Percentiles rank a stretch among this genome's conserved stretches.
Conservation (phyloP, 192 early-diverging fungal genomes). For the Mycoemilia scoparia region DNA sequence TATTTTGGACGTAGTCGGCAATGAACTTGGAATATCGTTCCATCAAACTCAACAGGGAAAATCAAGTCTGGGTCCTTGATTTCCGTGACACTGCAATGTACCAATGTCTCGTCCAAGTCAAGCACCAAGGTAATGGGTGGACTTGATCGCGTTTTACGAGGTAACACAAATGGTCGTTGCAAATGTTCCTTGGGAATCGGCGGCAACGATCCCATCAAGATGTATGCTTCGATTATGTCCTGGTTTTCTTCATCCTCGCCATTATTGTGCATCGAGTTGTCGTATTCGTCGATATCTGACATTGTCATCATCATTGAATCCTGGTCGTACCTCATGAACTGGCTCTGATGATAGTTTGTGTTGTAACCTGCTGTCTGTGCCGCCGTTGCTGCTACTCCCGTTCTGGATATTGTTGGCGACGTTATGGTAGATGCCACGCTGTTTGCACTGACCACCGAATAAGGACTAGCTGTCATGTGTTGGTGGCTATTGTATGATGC, state of each 20-base stretch:
- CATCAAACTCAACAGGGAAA: slow-evolving; percentile 48
- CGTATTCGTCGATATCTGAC: slow-evolving; percentile 14
- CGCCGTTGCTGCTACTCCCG: background rate
- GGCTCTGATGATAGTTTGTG: background rate
- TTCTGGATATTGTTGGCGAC: slow-evolving; percentile 12
- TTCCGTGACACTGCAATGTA: slow-evolving; percentile 40
- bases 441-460: background rate
- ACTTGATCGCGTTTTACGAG: slow-evolving; percentile 36
- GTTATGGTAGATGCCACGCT: background rate
- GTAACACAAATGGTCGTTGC: slow-evolving; percentile 32
- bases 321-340: slow-evolving; percentile 2
- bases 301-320: slow-evolving; percentile 3
- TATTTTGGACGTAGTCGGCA: slow-evolving; percentile 49
- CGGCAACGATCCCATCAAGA: slow-evolving; percentile 40
- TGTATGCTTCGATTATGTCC: slow-evolving; percentile 16
- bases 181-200: slow-evolving; percentile 35
- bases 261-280: slow-evolving; percentile 15
- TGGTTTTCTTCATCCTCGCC: slow-evolving; percentile 24
- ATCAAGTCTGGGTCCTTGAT: slow-evolving; percentile 37
- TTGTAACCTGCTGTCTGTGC: background rate
- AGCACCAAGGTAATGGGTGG: slow-evolving; percentile 47
- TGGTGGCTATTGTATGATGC: slow-evolving; percentile 8
- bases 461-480: background rate
- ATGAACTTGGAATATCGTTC: slow-evolving; percentile 39
- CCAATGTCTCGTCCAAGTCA: slow-evolving; percentile 52